phyloP scores from a whole-genome alignment of 1,284 basidiomycete species.

The Microbotryomycetes sp. region DNA sequence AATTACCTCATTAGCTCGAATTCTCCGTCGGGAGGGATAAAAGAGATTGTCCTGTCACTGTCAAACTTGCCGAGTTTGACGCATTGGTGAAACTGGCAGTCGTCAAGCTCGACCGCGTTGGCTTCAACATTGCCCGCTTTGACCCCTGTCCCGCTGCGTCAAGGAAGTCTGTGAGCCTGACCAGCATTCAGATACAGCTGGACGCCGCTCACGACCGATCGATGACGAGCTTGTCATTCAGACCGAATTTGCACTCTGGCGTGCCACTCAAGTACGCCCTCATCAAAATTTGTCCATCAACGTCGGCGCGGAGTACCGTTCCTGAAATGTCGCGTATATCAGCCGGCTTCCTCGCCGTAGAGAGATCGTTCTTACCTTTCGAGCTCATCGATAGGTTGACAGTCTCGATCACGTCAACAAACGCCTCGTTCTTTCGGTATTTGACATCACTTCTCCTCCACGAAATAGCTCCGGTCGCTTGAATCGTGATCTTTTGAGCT shows the following conservation, averaged over 20 bases:
- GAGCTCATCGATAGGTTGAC: conserved; percentile 95
- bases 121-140: conserved; percentile 26
- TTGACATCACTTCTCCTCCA: conserved; percentile 92
- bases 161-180: not conserved
- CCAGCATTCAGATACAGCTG: not conserved
- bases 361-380: conserved; percentile 57
- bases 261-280: conserved; percentile 92
- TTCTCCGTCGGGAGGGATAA: conserved; percentile 96
- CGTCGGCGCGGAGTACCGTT: conserved; percentile 86
- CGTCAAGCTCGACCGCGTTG: conserved; percentile 81
- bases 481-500: conserved; percentile 89
- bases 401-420: conserved; percentile 94
- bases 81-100: conserved; percentile 98
- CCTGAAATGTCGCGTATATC: conserved; percentile 57
- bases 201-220: conserved; percentile 46
- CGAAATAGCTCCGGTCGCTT: conserved; percentile 88
- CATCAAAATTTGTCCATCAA: conserved; percentile 97
- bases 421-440: conserved; percentile 97
- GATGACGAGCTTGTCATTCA: conserved; percentile 96
- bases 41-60: conserved; percentile 83
- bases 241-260: conserved; percentile 94
- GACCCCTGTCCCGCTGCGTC: not conserved
- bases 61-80: conserved; percentile 92
- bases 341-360: not conserved
- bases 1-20: conserved; percentile 90